Evolutionary conservation across 495 filamentous ascomycete species (phyloP).

Genomic region (Letharia columbiana): DNA sequence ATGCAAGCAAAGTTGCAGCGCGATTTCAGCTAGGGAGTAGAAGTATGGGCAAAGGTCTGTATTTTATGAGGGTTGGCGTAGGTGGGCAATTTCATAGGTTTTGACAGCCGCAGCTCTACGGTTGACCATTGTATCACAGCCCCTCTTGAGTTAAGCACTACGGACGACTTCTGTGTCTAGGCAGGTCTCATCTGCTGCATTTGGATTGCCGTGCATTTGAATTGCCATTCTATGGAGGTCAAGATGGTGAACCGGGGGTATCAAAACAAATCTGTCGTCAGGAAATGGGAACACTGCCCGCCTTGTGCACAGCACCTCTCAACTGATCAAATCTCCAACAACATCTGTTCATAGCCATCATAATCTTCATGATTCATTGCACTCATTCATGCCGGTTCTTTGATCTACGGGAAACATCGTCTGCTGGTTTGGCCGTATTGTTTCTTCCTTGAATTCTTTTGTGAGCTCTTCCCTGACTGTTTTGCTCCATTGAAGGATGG

Average conservation of each 20-base stretch:
- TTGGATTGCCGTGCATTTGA: neutral
- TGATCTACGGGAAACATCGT: conserved; percentile 5
- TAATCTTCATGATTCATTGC: conserved; percentile 10
- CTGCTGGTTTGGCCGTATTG: conserved; percentile 3
- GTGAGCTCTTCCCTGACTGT: conserved; percentile 69
- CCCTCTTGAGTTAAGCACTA: neutral
- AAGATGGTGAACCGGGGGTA: conserved; percentile 10
- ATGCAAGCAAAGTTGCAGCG: neutral
- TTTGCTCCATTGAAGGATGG: conserved; percentile 69
- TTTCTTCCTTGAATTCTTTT: conserved; percentile 44
- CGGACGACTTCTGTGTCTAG: neutral
- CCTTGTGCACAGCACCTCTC: conserved; percentile 2
- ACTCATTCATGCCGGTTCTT: neutral
- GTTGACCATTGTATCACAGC: neutral
- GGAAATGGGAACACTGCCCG: neutral
- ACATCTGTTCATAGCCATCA: conserved; percentile 1
- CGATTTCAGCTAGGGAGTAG: neutral
- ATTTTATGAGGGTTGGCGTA: neutral
- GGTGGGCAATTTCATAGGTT: conserved; percentile 2
- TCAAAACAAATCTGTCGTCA: conserved; percentile 7
- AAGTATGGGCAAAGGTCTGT: neutral
- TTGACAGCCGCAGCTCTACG: neutral
- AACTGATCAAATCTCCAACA: neutral
- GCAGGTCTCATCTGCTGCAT: neutral
- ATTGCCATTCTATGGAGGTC: neutral